Base-by-base conservation (phyloP, 305 asterid species). In the Stenogyne calaminthoides region DNA sequence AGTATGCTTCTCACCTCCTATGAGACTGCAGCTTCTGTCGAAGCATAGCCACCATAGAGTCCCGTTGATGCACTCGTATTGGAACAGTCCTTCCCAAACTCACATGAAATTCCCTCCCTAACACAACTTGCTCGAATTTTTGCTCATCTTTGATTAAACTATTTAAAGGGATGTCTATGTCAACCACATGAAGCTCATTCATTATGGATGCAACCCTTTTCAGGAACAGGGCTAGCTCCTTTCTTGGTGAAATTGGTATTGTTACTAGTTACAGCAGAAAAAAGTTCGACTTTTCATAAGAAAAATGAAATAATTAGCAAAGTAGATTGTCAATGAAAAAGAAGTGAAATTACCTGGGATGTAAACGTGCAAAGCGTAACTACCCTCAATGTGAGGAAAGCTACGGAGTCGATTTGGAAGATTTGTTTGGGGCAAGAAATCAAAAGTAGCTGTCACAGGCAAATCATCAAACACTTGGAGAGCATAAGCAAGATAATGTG, bases 31-130 rank as follows among this genome's bases (percentile, higher is more conserved):
- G 97, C 84, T 82, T 91, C 84, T 94, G 99, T 9, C 92, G 86
- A 77, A 91, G 97, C 99, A 94, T 91, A 44, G 86, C 81, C 74
- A 94, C 85, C 44, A 91, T 32, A 1, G 99, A 88, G 65, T 91
- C 93, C 37, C 88, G 86, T 77, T 94, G 99, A 82, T 94, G 99
- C 81, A 86, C 84, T 14, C 95, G 91, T 72, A 91, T 84, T 0
- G 97, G 96, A 55, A 91, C 95, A 32, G 97, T 90, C 80, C 99
- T 87, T 66, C 97, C 99, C 80, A 94, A 85, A 76, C 97, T 94
- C 75, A 91, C 91, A 73, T 94, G 97, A 67, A 90, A 94, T 78
- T 84, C 96, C 82, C 88, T 94, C 76, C 87, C 96, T 11, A 94
- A 78, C 34, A 83, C 95, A 78, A 90, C 81, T 83, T 87, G 88